Evolutionary conservation across 768 basidiomycete species (phyloP), one percentile per base, ranked within the genome.

Genomic region (Boletus tomentosulus): DNA sequence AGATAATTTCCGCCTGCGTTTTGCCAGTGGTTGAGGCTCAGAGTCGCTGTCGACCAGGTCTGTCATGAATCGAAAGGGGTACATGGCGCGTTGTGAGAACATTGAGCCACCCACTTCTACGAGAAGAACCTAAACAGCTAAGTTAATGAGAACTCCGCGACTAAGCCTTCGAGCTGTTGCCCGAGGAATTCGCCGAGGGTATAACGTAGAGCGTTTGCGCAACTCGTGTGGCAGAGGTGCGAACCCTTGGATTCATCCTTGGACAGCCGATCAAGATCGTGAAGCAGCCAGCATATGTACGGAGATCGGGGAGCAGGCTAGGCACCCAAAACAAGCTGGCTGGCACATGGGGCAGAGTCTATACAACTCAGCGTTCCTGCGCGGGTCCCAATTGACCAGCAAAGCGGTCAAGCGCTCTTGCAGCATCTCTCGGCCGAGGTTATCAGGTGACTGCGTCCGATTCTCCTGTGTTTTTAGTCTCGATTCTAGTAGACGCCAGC

Each of bases 391-490:
- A 24, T 61, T 56, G 22, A 38, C 42, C 30, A 70, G 51, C 0
- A 64, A 57, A 11, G 51, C 50, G 9, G 62, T 42, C 41, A 63
- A 61, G 22, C 51, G 48, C 27, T 67, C 63, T 31, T 69, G 65
- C 1, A 73, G 62, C 22, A 55, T 53, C 53, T 72, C 68, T 15
- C 67, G 66, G 6, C 73, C 72, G 5, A 71, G 56, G 50, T 71
- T 66, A 9, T 54, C 54, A 9, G 63, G 62, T 19, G 19, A 19
- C 19, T 19, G 19, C 19, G 19, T 19, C 19, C 19, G 19, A 19
- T 19, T 19, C 19, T 19, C 19, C 19, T 19, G 19, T 1, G 19
- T 19, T 19, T 19, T 19, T 19, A 19, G 19, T 19, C 19, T 19
- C 19, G 19, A 19, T 19, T 19, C 19, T 19, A 19, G 19, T 19